phyloP scores from a whole-genome alignment of 1,284 basidiomycete genomes.

The Pholiota adiposa region DNA sequence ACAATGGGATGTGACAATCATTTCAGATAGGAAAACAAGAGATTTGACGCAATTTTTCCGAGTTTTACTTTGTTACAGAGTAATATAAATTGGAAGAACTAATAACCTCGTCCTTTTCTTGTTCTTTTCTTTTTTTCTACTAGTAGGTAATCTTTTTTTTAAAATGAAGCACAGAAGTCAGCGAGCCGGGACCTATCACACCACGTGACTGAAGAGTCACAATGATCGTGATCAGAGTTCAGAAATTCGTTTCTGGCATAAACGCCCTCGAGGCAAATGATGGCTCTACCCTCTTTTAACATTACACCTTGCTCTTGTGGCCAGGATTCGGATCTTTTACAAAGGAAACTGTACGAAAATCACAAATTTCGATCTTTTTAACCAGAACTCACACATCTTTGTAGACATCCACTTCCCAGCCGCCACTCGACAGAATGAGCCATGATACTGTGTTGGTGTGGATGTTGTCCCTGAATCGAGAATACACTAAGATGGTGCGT shows the following conservation, averaged over 20 bases:
- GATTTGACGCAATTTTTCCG: too few species aligned
- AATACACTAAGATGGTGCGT: conserved; percentile 66
- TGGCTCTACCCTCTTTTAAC: conserved; percentile 2
- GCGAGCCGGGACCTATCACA: too few species aligned
- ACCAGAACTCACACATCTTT: background rate
- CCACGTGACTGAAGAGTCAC: conserved; percentile 9
- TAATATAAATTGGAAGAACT: too few species aligned
- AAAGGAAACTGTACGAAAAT: background rate
- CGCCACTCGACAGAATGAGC: conserved; percentile 15
- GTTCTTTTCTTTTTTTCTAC: too few species aligned
- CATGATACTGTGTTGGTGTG: conserved; percentile 62
- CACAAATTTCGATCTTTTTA: background rate
- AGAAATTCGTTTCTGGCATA: conserved; percentile 15
- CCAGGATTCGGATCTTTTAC: background rate
- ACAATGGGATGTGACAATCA: too few species aligned
- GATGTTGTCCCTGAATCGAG: conserved; percentile 76
- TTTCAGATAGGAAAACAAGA: too few species aligned
- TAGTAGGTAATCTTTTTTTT: too few species aligned
- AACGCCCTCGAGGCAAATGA: conserved; percentile 17
- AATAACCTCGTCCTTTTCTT: too few species aligned
- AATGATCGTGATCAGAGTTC: background rate
- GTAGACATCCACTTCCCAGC: background rate
- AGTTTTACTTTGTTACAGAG: too few species aligned
- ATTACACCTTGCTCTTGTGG: background rate
- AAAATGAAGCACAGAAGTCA: too few species aligned